phyloP scores from a whole-genome alignment of 306 rosid species.

The Cicer pinnatifidum region DNA sequence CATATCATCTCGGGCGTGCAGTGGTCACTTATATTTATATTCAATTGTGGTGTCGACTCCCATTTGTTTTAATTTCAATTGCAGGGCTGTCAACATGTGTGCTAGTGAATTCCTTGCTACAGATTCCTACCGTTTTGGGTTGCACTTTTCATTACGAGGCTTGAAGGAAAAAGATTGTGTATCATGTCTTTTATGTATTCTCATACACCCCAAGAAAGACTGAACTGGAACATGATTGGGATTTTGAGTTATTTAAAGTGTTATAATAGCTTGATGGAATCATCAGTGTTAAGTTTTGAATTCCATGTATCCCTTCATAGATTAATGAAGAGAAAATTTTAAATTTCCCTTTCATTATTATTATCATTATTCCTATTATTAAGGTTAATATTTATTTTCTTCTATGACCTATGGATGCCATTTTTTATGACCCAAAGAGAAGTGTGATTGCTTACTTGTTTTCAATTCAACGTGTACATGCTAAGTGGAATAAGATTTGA shows the following conservation, averaged over 20 bases:
- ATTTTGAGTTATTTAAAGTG: slow-evolving; percentile 31
- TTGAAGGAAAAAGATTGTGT: slow-evolving; percentile 41
- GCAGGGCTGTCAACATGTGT: slow-evolving; percentile 48
- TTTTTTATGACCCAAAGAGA: neutral
- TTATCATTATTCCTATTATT: neutral
- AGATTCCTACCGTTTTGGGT: slow-evolving; percentile 49
- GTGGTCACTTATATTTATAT: slow-evolving; percentile 45
- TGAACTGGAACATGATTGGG: slow-evolving; percentile 30
- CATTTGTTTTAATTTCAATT: slow-evolving; percentile 48
- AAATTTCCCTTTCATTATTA: neutral
- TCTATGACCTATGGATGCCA: neutral
- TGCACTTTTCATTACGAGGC: slow-evolving; percentile 46
- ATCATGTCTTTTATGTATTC: slow-evolving; percentile 17
- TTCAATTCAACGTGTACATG: neutral
- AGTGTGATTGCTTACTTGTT: neutral
- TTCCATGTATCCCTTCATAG: slow-evolving; percentile 12
- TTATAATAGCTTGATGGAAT: slow-evolving; percentile 35
- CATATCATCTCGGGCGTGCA: slow-evolving; percentile 43
- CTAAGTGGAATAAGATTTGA: too few species aligned
- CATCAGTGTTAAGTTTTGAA: slow-evolving; percentile 22
- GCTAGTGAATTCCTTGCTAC: slow-evolving; percentile 47
- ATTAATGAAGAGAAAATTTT: slow-evolving; percentile 29
- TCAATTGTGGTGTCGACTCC: slow-evolving; percentile 46
- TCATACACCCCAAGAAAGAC: slow-evolving; percentile 37
- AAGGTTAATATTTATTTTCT: neutral